Evolutionary conservation across 495 filamentous ascomycete genomes (phyloP).

Genomic region (Extremus antarcticus): DNA sequence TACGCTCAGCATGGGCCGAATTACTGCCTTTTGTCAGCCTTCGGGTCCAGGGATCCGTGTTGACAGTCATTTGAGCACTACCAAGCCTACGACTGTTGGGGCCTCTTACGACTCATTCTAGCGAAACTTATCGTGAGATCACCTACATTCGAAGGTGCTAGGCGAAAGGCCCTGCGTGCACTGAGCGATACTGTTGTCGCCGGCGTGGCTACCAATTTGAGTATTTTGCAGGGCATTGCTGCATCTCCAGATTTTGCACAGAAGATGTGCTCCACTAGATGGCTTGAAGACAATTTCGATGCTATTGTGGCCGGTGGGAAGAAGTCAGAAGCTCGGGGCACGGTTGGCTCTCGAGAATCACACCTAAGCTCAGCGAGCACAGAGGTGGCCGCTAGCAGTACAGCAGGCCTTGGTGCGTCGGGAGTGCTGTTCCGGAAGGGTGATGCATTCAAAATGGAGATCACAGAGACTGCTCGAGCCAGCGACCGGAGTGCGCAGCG

Average conservation of each 20-base stretch:
- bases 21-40: conserved; percentile 40
- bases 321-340: not conserved
- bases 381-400: not conserved
- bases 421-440: conserved; percentile 5
- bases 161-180: conserved; percentile 41
- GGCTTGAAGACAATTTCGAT: conserved; percentile 40
- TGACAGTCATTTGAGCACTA: conserved; percentile 39
- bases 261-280: conserved; percentile 40
- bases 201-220: conserved; percentile 45
- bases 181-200: conserved; percentile 39
- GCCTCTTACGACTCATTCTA: conserved; percentile 46
- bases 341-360: not conserved
- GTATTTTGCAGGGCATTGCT: conserved; percentile 42
- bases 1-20: conserved; percentile 45
- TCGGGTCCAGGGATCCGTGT: conserved; percentile 43
- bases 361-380: conserved; percentile 6
- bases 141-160: conserved; percentile 36
- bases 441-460: conserved; percentile 5
- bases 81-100: conserved; percentile 34
- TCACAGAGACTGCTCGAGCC: not conserved
- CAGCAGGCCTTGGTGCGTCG: conserved; percentile 7
- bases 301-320: conserved; percentile 29
- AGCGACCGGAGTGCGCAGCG: not conserved
- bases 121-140: conserved; percentile 49
- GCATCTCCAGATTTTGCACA: conserved; percentile 35